Percentiles rank a stretch among this genome's conserved stretches.
phyloP scores from a whole-genome alignment of 495 filamentous ascomycete species.

The Penicillium maclennaniae region DNA sequence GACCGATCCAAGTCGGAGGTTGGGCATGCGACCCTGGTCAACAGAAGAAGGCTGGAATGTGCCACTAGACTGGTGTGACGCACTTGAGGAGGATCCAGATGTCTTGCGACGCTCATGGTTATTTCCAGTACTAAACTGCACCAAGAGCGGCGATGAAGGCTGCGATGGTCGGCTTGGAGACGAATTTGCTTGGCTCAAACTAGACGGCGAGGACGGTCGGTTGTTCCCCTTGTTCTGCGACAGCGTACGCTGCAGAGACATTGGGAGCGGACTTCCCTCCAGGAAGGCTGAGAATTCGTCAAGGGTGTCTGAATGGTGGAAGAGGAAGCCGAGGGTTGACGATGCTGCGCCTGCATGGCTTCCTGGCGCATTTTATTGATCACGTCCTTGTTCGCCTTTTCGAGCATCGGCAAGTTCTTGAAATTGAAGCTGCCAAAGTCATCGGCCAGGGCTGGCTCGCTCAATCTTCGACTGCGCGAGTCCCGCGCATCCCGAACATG shows the following conservation, averaged over 20 bases:
- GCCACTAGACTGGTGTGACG: constrained; percentile 72
- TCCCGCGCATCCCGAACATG: constrained; percentile 82
- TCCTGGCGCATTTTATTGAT: constrained; percentile 93
- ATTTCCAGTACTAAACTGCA: constrained; percentile 84
- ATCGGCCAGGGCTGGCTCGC: constrained; percentile 82
- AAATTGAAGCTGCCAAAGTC: constrained; percentile 96
- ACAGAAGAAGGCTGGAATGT: constrained; percentile 72
- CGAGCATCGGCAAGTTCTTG: constrained; percentile 93
- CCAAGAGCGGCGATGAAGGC: constrained; percentile 88
- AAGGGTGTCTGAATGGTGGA: constrained; percentile 33
- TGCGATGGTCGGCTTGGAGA: constrained; percentile 87
- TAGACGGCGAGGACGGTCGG: constrained; percentile 81
- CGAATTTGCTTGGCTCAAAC: constrained; percentile 70
- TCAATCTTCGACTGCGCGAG: constrained; percentile 77
- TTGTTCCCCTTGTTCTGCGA: constrained; percentile 72
- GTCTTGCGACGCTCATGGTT: constrained; percentile 70
- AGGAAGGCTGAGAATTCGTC: constrained; percentile 57
- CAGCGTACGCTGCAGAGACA: constrained; percentile 77
- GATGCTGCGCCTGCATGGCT: constrained; percentile 64
- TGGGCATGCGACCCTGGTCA: constrained; percentile 46
- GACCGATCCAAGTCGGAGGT: constrained; percentile 58
- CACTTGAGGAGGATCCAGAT: constrained; percentile 79
- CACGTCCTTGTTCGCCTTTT: constrained; percentile 98
- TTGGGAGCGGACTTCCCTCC: constrained; percentile 81
- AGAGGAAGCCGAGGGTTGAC: constrained; percentile 26